Conservation (phyloP, 2,329 filamentous ascomycete species). For the Monilinia polystroma region DNA sequence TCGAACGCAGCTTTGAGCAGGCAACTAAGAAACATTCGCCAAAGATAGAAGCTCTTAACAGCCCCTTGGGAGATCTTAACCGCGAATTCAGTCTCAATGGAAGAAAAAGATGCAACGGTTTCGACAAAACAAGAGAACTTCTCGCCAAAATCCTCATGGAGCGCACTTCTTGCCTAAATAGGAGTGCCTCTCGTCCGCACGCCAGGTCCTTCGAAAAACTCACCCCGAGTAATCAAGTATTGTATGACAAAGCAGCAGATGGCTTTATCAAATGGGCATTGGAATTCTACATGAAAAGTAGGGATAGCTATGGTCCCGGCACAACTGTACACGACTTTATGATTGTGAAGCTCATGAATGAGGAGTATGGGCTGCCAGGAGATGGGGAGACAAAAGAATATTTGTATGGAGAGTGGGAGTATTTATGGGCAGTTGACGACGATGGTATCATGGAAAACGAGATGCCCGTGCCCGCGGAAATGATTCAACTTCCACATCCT, state of each 20-base stretch:
- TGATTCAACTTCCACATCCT: fast-evolving
- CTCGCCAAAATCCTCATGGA: background rate
- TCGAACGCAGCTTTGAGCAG: background rate
- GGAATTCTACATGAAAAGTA: background rate
- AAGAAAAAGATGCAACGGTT: background rate
- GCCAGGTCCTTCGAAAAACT: background rate
- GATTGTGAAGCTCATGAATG: background rate
- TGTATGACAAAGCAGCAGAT: background rate
- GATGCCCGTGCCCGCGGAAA: fast-evolving
- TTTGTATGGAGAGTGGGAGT: slow-evolving; percentile 5
- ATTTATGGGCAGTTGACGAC: background rate
- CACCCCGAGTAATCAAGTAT: fast-evolving
- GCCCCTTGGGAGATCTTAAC: background rate
- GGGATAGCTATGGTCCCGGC: too few relatives aligned
- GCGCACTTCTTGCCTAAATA: background rate
- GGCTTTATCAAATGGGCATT: background rate
- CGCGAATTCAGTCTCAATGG: background rate
- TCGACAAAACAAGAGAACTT: background rate
- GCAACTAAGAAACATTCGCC: background rate
- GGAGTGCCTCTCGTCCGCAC: background rate
- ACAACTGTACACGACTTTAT: background rate
- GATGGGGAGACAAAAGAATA: background rate
- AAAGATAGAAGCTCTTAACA: too few relatives aligned
- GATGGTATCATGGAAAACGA: background rate
- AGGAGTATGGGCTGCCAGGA: background rate